Evolutionary conservation across 73 alveolate species (phyloP).

Genomic region (Loxodes magnus): DNA sequence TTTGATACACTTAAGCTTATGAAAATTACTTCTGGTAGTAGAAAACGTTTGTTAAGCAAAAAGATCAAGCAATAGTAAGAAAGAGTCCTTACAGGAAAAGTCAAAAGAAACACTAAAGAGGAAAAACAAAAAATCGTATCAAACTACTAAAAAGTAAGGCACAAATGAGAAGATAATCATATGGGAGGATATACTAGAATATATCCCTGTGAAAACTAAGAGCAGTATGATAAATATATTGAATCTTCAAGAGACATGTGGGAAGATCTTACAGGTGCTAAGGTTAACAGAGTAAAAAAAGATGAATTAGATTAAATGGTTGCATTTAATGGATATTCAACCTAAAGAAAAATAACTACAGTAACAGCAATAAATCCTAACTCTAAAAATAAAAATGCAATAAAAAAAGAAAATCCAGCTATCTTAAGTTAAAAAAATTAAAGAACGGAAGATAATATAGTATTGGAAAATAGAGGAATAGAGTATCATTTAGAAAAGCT

Average conservation of each 20-base stretch:
- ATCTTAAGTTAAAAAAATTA: too few species aligned
- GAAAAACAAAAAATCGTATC: background rate
- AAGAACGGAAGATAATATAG: too few species aligned
- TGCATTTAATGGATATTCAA: too few species aligned
- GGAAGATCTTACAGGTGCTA: conserved; percentile 10
- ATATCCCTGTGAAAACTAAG: background rate
- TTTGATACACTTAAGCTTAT: conserved; percentile 41
- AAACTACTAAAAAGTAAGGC: background rate
- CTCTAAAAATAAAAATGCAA: too few species aligned
- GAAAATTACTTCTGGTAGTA: conserved; percentile 33
- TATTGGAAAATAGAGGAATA: too few species aligned
- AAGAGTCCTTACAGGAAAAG: conserved; percentile 32
- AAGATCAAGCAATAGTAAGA: conserved; percentile 18
- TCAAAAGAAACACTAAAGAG: conserved; percentile 1
- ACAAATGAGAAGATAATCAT: conserved; percentile 7
- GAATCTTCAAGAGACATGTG: background rate
- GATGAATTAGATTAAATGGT: too few species aligned
- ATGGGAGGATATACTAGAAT: conserved; percentile 3
- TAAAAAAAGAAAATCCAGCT: too few species aligned
- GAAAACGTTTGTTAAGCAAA: conserved; percentile 27
- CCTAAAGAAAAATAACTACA: too few species aligned
- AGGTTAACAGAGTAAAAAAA: background rate
- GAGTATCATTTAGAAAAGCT: too few species aligned
- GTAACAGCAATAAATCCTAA: too few species aligned
- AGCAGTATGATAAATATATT: conserved; percentile 1